Base-by-base conservation (phyloP, 441 rosid genomes). In the Daphne laureola region DNA sequence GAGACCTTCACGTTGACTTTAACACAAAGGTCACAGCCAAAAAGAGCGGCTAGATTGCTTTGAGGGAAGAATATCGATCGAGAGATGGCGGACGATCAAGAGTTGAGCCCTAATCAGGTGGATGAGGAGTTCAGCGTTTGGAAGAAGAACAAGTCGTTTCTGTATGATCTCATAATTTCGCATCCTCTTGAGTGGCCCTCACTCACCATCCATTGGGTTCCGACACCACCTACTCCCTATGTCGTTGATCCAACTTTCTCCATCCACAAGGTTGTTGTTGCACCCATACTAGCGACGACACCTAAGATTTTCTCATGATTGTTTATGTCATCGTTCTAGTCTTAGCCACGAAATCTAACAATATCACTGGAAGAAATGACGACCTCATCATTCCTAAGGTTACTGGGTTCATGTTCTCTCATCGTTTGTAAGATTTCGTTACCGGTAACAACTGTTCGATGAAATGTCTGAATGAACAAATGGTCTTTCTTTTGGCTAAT, bases 181-280 rank as follows among this genome's bases (percentile, higher is more conserved):
- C 91, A 84, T 61, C 86, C 96, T 14, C 81, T 64, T 13, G 95
- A 80, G 59, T 86, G 83, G 91, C 91, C 79, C 1, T 90, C 80
- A 49, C 93, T 88, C 15, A 84, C 96, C 51, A 90, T 92, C 61
- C 86, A 92, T n/a, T 92, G 98, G 98, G 75, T 87, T 9, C 96
- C 96, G 0, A 58, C 80, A 0, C 17, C 59, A 5, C 71, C 87
- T 9, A 59, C 5, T 4, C 82, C 88, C 7, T 72, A 65, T 75
- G 45, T 68, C 8, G 66, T 60, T 15, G 77, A 80, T 27, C 78
- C 83, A 8, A 51, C 76, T 50, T 83, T 81, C 43, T 18, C 63
- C 50, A 73, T 82, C 16, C 98, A 91, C 71, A 66, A 73, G 67
- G 80, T 92, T 14, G 66, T 88, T 14, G 82, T 92, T 14, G 98